Conservation (phyloP, 1,139 yeast genomes). For the Pichia sorboxylosa region DNA sequence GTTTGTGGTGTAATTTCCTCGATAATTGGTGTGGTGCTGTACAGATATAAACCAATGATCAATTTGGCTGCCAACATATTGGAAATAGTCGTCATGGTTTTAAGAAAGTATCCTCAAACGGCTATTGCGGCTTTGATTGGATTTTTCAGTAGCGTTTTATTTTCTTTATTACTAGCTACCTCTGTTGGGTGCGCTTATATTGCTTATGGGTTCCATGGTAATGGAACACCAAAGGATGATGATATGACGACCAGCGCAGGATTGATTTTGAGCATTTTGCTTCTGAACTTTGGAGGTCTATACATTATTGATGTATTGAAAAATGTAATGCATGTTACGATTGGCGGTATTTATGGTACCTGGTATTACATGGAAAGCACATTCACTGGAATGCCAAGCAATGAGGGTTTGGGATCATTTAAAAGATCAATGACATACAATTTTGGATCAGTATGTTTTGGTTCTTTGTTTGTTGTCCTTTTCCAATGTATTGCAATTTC, state of each 20-base stretch:
- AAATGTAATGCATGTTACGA: slow-evolving; percentile 75
- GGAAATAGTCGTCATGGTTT: slow-evolving; percentile 63
- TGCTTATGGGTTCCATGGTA: slow-evolving; percentile 38
- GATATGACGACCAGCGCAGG: slow-evolving; percentile 47
- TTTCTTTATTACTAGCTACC: slow-evolving; percentile 8
- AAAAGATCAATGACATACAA: slow-evolving; percentile 77
- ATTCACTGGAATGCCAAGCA: slow-evolving; percentile 70
- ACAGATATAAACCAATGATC: slow-evolving; percentile 45
- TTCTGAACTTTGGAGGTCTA: slow-evolving; percentile 55
- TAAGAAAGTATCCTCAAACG: slow-evolving; percentile 63
- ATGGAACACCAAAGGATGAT: slow-evolving; percentile 32
- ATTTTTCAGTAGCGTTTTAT: slow-evolving; percentile 22
- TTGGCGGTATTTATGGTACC: slow-evolving; percentile 79
- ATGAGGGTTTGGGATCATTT: slow-evolving; percentile 76
- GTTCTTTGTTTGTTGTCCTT: slow-evolving; percentile 70
- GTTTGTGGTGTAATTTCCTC: slow-evolving; percentile 57
- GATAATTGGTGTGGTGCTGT: slow-evolving; percentile 59
- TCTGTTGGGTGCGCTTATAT: slow-evolving; percentile 18
- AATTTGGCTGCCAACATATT: slow-evolving; percentile 66
- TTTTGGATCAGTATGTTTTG: slow-evolving; percentile 84
- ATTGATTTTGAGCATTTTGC: slow-evolving; percentile 47
- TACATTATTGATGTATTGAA: slow-evolving; percentile 76
- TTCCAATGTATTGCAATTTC: slow-evolving; percentile 37
- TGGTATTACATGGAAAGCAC: slow-evolving; percentile 75
- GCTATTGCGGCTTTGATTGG: slow-evolving; percentile 56